Evolutionary conservation across 257 asterid genomes (phyloP).

Genomic region (Ehretia macrophylla): DNA sequence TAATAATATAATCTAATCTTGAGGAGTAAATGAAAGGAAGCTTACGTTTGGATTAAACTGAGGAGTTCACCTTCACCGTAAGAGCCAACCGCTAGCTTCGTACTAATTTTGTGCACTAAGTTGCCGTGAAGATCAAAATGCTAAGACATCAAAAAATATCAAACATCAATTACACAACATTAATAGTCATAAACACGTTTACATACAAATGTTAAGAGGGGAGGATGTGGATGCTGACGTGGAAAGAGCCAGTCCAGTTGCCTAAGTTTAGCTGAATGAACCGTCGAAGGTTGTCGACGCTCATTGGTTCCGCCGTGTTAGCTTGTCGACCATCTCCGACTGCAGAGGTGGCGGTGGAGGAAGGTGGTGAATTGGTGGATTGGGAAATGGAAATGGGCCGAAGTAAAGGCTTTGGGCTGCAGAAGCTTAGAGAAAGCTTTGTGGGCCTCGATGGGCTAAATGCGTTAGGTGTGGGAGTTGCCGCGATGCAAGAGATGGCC

Average conservation of each 20-base stretch:
- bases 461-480: conserved; percentile 18
- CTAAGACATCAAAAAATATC: conserved; percentile 37
- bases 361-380: conserved; percentile 27
- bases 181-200: not conserved
- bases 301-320: conserved; percentile 32
- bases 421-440: conserved; percentile 13
- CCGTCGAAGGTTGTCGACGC: conserved; percentile 55
- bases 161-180: not conserved
- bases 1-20: not conserved
- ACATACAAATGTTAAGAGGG: not conserved
- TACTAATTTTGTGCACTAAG: conserved; percentile 64
- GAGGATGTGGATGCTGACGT: conserved; percentile 29
- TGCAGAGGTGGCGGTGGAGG: conserved; percentile 28
- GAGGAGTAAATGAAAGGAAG: not conserved
- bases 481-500: conserved; percentile 36
- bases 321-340: conserved; percentile 33
- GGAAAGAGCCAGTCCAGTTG: conserved; percentile 79
- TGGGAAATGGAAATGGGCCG: conserved; percentile 22
- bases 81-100: conserved; percentile 75
- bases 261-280: conserved; percentile 79
- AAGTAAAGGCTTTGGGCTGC: conserved; percentile 11
- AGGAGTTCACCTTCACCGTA: conserved; percentile 91
- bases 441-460: conserved; percentile 15
- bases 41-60: conserved; percentile 93
- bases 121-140: conserved; percentile 81